Conservation (phyloP, 495 filamentous ascomycete species). For the Penicillium samsonianum region DNA sequence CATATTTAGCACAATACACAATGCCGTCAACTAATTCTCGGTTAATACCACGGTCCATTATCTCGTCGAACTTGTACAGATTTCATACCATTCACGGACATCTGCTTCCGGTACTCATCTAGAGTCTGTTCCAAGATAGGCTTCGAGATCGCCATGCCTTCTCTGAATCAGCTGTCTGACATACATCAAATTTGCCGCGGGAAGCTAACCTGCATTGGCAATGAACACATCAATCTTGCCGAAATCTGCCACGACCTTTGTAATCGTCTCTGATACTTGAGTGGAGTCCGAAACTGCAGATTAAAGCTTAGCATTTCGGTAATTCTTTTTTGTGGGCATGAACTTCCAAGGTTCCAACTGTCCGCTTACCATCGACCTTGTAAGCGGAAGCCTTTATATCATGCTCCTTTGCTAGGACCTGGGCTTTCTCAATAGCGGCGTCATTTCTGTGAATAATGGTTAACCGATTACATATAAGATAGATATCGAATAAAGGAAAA, state of each 20-base stretch:
- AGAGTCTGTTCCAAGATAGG: slow-evolving; percentile 48
- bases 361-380: slow-evolving; percentile 39
- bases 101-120: slow-evolving; percentile 48
- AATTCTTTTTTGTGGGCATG: not conserved
- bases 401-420: slow-evolving; percentile 33
- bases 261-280: slow-evolving; percentile 33
- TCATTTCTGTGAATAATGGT: slow-evolving; percentile 29
- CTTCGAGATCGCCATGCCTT: slow-evolving; percentile 54
- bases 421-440: slow-evolving; percentile 34
- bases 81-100: slow-evolving; percentile 42
- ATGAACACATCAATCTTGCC: slow-evolving; percentile 52
- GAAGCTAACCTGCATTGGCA: slow-evolving; percentile 37
- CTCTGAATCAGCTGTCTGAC: not conserved
- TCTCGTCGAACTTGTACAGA: not conserved
- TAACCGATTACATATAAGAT: not conserved
- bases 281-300: slow-evolving; percentile 39
- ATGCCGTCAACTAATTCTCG: slow-evolving; percentile 34
- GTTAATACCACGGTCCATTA: not conserved
- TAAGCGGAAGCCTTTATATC: slow-evolving; percentile 39
- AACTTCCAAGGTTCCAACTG: too few relatives aligned
- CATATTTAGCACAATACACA: slow-evolving; percentile 37
- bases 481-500: not conserved
- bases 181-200: not conserved
- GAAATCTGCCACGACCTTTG: slow-evolving; percentile 44
- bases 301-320: not conserved